Evolutionary conservation across 2,329 filamentous ascomycete species (phyloP).

Genomic region (Beauveria sp.): DNA sequence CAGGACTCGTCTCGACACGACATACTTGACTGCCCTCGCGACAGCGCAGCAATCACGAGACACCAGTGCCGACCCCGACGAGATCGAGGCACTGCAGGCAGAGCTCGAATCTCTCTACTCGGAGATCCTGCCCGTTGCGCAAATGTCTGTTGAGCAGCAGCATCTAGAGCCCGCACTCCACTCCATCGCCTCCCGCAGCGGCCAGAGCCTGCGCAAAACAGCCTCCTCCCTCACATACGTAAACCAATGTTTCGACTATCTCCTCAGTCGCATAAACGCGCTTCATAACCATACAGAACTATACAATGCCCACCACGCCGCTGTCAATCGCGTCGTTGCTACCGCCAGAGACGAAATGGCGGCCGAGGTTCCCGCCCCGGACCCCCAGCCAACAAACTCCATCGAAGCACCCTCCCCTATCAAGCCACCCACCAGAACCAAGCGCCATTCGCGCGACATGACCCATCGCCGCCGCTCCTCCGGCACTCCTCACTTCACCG

Average conservation of each 20-base stretch:
- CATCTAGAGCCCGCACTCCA: constrained; percentile 53
- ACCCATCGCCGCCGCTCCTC: constrained; percentile 27
- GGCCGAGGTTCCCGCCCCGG: constrained; percentile 17
- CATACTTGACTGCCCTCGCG: constrained; percentile 42
- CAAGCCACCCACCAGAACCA: constrained; percentile 24
- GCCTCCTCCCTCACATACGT: constrained; percentile 44
- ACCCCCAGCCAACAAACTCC: neutral
- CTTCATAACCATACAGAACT: constrained; percentile 35
- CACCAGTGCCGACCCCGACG: constrained; percentile 24
- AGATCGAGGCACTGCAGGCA: constrained; percentile 46
- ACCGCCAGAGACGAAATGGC: constrained; percentile 38
- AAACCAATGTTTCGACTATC: constrained; percentile 42
- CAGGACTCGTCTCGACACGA: constrained; percentile 46
- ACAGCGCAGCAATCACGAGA: constrained; percentile 22
- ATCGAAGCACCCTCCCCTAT: constrained; percentile 24
- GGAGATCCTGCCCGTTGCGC: constrained; percentile 61
- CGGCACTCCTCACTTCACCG: constrained; percentile 28
- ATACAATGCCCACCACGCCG: constrained; percentile 38
- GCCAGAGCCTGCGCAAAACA: constrained; percentile 36
- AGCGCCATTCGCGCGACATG: constrained; percentile 11
- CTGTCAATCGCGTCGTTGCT: constrained; percentile 30
- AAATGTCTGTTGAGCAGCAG: constrained; percentile 64
- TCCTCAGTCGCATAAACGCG: constrained; percentile 38
- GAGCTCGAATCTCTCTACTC: constrained; percentile 63
- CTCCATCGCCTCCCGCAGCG: constrained; percentile 35